Percentiles rank a stretch among this genome's conserved stretches.
Conservation (phyloP, 2,329 filamentous ascomycete species). For the Fusarium sp. region DNA sequence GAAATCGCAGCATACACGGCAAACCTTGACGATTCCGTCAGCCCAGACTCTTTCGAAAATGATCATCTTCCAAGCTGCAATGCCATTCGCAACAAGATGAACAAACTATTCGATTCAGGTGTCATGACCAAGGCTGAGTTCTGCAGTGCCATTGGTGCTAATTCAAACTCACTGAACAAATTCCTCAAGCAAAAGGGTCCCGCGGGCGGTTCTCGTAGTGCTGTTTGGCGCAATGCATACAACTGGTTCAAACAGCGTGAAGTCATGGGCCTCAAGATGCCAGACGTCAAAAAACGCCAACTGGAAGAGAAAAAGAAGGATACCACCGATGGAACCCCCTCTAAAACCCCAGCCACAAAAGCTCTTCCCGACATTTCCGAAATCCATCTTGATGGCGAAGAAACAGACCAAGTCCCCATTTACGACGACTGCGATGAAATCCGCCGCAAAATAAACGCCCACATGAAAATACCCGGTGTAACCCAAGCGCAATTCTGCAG, state of each 20-base stretch:
- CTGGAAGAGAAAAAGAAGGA: neutral
- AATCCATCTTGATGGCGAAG: neutral
- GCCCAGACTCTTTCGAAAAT: neutral
- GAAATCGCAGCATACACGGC: constrained; percentile 9
- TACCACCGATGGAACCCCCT: neutral
- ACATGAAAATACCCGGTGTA: constrained; percentile 2
- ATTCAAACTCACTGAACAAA: constrained; percentile 9
- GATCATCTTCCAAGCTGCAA: neutral
- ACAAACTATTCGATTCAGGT: constrained; percentile 10
- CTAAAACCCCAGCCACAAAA: neutral
- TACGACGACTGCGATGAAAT: constrained; percentile 18
- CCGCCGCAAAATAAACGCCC: constrained; percentile 15
- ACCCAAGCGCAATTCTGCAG: constrained; percentile 17
- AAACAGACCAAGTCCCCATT: neutral
- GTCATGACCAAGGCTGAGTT: constrained; percentile 6
- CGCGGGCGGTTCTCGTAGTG: neutral
- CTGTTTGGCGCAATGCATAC: constrained; percentile 10
- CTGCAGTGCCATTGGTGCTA: neutral
- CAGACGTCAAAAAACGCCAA: constrained; percentile 4
- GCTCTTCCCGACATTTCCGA: neutral
- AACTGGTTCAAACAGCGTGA: constrained; percentile 16
- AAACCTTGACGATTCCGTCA: neutral
- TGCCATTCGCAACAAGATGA: constrained; percentile 5
- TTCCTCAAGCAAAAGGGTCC: constrained; percentile 7
- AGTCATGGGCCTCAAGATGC: constrained; percentile 10